A percentile compares a stretch with the other conserved stretches of the same genome.
These are phyloP conservation scores for Nemania sp. DNA, from an alignment of 2,329 filamentous ascomycete genomes.

Conservation along the genomic window DNA sequence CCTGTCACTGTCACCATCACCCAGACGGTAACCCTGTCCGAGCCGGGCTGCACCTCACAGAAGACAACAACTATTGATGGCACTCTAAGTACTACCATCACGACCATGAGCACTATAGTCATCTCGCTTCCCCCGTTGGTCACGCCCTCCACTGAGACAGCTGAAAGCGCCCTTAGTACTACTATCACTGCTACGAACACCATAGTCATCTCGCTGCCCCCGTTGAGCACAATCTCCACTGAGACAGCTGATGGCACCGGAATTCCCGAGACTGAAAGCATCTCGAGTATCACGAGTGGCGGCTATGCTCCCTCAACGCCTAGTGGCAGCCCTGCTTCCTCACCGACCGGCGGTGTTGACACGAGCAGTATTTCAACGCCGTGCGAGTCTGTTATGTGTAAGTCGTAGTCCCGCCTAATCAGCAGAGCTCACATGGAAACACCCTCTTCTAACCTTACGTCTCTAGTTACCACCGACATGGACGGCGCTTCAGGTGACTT, in stretches of 20 bases:
- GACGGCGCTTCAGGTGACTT: conserved; percentile 15
- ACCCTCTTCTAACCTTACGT: not conserved
- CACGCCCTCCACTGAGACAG: not conserved
- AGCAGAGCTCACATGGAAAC: too few species aligned
- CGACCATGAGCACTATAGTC: conserved; percentile 7
- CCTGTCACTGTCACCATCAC: conserved; percentile 21
- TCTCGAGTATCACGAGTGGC: not conserved
- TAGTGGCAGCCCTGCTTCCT: not conserved
- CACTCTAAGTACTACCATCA: conserved; percentile 15
- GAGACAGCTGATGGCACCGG: not conserved
- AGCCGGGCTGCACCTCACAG: not conserved
- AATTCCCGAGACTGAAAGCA: not conserved
- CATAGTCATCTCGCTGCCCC: conserved; percentile 6
- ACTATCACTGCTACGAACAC: conserved; percentile 14
- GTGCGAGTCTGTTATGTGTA: conserved; percentile 13
- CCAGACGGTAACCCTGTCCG: conserved; percentile 13
- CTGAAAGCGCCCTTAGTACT: conserved; percentile 8
- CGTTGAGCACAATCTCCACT: not conserved
- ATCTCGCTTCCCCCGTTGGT: conserved; percentile 5
- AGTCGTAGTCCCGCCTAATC: not conserved
- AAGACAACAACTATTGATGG: conserved; percentile 14
- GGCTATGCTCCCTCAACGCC: not conserved
- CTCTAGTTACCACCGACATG: conserved; percentile 11
- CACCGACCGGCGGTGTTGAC: not conserved
- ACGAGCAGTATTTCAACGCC: conserved; percentile 1